Evolutionary conservation across 495 filamentous ascomycete genomes (phyloP).

Genomic region (Hypomontagnella monticulosa): DNA sequence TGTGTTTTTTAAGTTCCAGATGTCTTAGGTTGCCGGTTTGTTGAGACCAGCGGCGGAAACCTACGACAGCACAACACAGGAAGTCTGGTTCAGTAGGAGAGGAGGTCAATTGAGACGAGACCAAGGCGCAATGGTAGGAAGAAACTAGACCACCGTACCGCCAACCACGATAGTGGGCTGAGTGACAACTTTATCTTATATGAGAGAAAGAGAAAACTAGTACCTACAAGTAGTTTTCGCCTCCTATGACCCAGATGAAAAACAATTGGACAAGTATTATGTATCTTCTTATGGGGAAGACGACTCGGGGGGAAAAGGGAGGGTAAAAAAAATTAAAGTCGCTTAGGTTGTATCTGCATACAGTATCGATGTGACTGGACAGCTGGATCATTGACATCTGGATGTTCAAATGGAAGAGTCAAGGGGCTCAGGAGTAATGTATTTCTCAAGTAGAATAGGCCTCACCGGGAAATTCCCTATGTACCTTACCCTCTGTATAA

Average conservation of each 20-base stretch:
- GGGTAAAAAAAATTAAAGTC: background rate
- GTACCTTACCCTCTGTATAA: background rate
- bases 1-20: constrained; percentile 1
- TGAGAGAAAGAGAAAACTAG: background rate
- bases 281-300: too few relatives aligned
- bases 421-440: too few relatives aligned
- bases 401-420: too few relatives aligned
- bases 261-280: background rate
- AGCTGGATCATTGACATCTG: too few relatives aligned
- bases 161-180: background rate
- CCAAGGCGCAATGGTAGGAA: background rate
- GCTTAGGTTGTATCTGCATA: background rate
- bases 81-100: background rate
- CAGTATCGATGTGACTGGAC: too few relatives aligned
- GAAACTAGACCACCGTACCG: background rate
- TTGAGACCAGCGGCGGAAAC: constrained; percentile 14
- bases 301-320: too few relatives aligned
- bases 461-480: background rate
- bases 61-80: constrained; percentile 28
- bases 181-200: constrained; percentile 16
- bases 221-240: constrained; percentile 1
- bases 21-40: constrained; percentile 9
- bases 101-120: constrained; percentile 7
- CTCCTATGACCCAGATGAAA: constrained; percentile 11
- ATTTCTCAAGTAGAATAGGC: too few relatives aligned